Conservation (phyloP, 768 basidiomycete species). For the Amanita pseudoporphyria region DNA sequence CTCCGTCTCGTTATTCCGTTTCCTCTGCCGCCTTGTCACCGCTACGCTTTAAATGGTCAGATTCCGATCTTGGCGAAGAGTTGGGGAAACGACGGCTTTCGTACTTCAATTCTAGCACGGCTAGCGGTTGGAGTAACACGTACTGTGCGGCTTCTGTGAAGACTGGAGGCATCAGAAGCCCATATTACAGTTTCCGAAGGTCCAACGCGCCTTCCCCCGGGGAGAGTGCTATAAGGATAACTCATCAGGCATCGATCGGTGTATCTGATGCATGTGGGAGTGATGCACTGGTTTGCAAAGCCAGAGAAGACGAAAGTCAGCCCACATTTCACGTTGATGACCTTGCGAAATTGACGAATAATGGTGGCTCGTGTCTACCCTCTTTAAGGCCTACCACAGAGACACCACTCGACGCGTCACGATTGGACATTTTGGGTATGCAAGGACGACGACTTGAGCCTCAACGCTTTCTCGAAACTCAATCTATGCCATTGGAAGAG, state of each 20-base stretch:
- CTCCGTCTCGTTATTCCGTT: conserved; percentile 6
- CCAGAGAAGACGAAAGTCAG: conserved; percentile 6
- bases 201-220: conserved; percentile 6
- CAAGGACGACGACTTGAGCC: conserved; percentile 1
- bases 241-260: not conserved
- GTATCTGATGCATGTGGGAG: not conserved
- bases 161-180: conserved; percentile 7
- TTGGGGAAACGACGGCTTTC: not conserved
- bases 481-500: not conserved
- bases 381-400: conserved; percentile 6
- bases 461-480: not conserved
- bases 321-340: conserved; percentile 8
- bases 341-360: conserved; percentile 6
- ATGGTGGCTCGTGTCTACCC: not conserved
- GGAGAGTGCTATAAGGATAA: conserved; percentile 1
- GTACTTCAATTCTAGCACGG: not conserved
- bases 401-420: not conserved
- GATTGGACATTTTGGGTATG: not conserved
- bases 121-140: not conserved
- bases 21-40: not conserved
- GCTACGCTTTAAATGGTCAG: conserved; percentile 4
- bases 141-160: conserved; percentile 3
- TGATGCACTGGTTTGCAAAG: not conserved
- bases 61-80: not conserved
- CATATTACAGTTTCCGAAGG: conserved; percentile 2